Evolutionary conservation across 108 stramenopile genomes (phyloP).

Genomic region (Licmophora abbreviata): DNA sequence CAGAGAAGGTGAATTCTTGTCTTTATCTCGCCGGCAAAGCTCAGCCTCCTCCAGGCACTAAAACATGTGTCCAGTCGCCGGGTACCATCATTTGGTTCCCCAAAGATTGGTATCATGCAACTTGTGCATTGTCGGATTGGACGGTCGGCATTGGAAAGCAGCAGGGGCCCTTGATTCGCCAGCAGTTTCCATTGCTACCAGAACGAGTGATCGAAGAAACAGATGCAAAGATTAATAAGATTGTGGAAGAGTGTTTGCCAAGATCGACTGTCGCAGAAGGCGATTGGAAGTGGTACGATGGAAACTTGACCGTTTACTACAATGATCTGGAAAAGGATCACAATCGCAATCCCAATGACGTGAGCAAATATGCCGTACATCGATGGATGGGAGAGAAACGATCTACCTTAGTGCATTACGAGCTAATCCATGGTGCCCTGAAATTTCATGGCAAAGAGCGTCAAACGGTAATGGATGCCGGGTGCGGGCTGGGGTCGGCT

Average conservation of each 20-base stretch:
- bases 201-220: constrained; percentile 4
- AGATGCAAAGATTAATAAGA: constrained; percentile 7
- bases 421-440: constrained; percentile 19
- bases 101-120: constrained; percentile 38
- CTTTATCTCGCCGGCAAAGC: constrained; percentile 16
- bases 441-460: not conserved
- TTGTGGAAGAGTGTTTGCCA: not conserved
- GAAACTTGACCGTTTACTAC: constrained; percentile 44
- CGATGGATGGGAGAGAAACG: constrained; percentile 40
- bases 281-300: constrained; percentile 45
- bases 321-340: constrained; percentile 38
- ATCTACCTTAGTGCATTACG: constrained; percentile 32
- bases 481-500: constrained; percentile 41
- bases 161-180: constrained; percentile 15
- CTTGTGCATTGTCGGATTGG: constrained; percentile 41
- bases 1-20: constrained; percentile 27
- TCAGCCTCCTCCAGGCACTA: constrained; percentile 12
- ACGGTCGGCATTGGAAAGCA: constrained; percentile 36
- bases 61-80: constrained; percentile 19
- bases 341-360: constrained; percentile 30
- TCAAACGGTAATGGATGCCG: constrained; percentile 31
- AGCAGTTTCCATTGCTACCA: constrained; percentile 15
- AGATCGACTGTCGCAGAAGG: constrained; percentile 3
- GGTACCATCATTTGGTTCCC: constrained; percentile 40
- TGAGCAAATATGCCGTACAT: constrained; percentile 41